Evolutionary conservation across 176 grass and related monocot genomes (phyloP), one percentile per base, ranked within the genome.

Genomic region (Oryza glaberrima): DNA sequence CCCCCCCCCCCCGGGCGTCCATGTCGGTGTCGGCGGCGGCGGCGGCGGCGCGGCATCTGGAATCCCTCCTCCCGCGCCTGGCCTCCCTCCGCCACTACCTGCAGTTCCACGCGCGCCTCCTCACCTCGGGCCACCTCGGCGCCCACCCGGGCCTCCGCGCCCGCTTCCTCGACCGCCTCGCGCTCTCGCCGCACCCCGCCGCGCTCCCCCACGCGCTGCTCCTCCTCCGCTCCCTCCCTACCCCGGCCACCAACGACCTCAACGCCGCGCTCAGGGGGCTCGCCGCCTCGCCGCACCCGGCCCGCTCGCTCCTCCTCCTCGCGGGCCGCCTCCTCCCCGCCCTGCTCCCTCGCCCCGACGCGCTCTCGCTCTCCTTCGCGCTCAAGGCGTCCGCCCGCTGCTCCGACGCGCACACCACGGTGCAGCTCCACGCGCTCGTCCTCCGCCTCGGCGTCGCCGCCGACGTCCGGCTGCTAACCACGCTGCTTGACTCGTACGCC

Each of bases 291-390:
- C 69, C 86, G 20, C 87, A 91, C 49, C 92, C 90, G 4, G 30
- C 81, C 47, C 77, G 77, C 45, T 76, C 90, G 5, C 77, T 97
- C 38, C 86, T 82, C 48, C 88, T 92, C 75, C 89, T 94, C 67
- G 88, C 90, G 35, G 81, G 79, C n/a, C 79, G 79, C 81, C 75
- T 92, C 52, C 84, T 79, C 48, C 85, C 67, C 3, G n/a, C 78
- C 85, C 36, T 32, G 30, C 30, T 51, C 3, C 73, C 91, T 2
- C 89, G 30, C 30, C 30, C 30, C 36, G 90, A 97, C 70, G 95
- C 95, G 17, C 90, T 98, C 75, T 94, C 92, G 46, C 88, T 98
- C 73, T 94, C 86, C 43, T 94, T 97, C 87, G 71, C 90, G 4
- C 82, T 94, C 28, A 89, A 91, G 78, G 90, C 94, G 7, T 68